Evolutionary conservation across 345 rosid species (phyloP), one percentile per base, ranked within the genome.

Genomic region (Citrus unshiu): DNA sequence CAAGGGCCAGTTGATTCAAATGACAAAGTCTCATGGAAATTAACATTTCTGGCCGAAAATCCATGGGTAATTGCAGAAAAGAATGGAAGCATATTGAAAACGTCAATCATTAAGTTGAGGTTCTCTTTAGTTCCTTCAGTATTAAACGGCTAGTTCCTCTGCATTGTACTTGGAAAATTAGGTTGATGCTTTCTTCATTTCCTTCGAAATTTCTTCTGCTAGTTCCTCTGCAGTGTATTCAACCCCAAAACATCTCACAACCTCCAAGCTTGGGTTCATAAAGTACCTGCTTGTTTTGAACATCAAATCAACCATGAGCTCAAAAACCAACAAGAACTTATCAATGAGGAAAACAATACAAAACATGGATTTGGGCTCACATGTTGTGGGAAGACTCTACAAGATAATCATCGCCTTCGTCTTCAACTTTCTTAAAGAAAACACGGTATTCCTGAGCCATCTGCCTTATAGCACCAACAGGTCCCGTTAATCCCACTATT

Each of bases 401-500:
- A 57, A 96, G 97, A 79, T 96, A 94, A 83, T 94, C 99, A 63
- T 86, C 95, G 49, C 91, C 93, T 51, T 96, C 98, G 81, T 94
- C 98, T 81, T 93, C 91, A 34, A 93, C 86, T 86, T 94, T 96
- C 83, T 83, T 90, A 86, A 92, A 94, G 80, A 57, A 94, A 54
- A 94, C 89, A 40, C 93, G 95, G 78, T 91, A 96, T 78, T 92
- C 97, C 80, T 90, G 97, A 0, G 97, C 94, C 91, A 94, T 91
- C 85, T 92, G 97, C 81, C 97, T 91, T 73, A 87, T 73, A 49
- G 99, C 91, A 68, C 68, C 37, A 34, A 78, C 86, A 58, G 90
- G 77, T 79, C 99, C 99, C 0, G 94, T 94, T 49, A 96, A 72
- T 72, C 97, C 97, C 61, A 90, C 73, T 71, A 93, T 90, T 78